Conservation (phyloP, 2,329 filamentous ascomycete species). For the Scopulariopsis brevicaulis region DNA sequence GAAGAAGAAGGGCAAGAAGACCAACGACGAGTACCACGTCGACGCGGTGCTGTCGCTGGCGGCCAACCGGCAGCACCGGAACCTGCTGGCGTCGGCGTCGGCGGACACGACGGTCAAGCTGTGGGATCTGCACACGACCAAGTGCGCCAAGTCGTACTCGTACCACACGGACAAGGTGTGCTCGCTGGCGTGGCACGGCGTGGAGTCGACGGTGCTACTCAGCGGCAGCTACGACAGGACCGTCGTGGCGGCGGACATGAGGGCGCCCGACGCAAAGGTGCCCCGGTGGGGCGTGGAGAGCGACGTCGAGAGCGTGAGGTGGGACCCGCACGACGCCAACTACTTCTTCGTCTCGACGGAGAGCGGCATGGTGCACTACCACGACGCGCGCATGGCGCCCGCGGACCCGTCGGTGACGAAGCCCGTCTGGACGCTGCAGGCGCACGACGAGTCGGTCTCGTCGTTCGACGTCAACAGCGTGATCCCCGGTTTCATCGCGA, state of each 20-base stretch:
- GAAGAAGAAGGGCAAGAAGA: slow-evolving; percentile 80
- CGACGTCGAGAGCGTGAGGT: slow-evolving; percentile 85
- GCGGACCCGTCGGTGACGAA: slow-evolving; percentile 64
- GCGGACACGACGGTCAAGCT: slow-evolving; percentile 96
- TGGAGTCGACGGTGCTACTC: slow-evolving; percentile 76
- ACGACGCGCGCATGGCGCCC: slow-evolving; percentile 72
- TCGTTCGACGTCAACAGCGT: slow-evolving; percentile 84
- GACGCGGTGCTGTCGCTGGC: slow-evolving; percentile 87
- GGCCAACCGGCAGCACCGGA: slow-evolving; percentile 86
- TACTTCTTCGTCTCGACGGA: slow-evolving; percentile 95
- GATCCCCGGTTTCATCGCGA: slow-evolving; percentile 87
- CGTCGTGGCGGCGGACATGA: slow-evolving; percentile 91
- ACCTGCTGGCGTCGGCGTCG: slow-evolving; percentile 86
- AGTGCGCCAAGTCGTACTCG: slow-evolving; percentile 88
- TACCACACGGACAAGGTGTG: slow-evolving; percentile 98
- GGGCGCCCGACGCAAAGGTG: slow-evolving; percentile 70
- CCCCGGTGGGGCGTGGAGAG: slow-evolving; percentile 89
- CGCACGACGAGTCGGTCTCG: slow-evolving; percentile 85
- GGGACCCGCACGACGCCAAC: slow-evolving; percentile 89
- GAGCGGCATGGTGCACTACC: slow-evolving; percentile 81
- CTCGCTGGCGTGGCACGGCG: slow-evolving; percentile 85
- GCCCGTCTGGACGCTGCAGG: slow-evolving; percentile 88
- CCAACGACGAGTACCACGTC: slow-evolving; percentile 86
- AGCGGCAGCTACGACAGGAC: slow-evolving; percentile 94
- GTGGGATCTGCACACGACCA: slow-evolving; percentile 88